Base-by-base conservation (phyloP, 192 early-diverging fungal species). In the Thamnidium elegans region DNA sequence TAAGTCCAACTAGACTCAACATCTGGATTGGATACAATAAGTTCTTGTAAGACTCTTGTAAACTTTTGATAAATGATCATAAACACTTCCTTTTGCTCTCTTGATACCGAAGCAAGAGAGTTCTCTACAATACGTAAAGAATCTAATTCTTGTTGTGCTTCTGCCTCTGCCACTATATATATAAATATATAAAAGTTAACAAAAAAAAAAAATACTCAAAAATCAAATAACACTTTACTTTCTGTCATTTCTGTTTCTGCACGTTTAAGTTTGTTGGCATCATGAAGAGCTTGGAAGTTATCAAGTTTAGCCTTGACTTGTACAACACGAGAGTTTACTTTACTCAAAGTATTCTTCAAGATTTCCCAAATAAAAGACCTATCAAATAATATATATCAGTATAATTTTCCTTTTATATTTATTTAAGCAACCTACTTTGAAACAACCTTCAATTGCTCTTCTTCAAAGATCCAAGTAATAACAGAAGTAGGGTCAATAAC, bases 331-430 rank as follows among this genome's bases (percentile, higher is more conserved):
- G 87, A 80, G 44, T 89, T 89, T 52, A 94, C 87, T 75, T 98
- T 98, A 64, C 82, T 81, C 4, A 96, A 65, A 0, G 93, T 94
- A 58, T 89, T 92, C 68, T 83, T 85, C 65, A 97, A 67, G 46
- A 94, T 93, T 72, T 90, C 87, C 94, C 94, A 98, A 39, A 89
- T 58, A 68, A 86, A 86, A 69, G 90, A 91, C 55, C 79, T 81
- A 50, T 32, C 55, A 17, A 30, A 15, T 9, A 4, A 55, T 21
- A 43, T 19, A 50, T 21, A 17, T 53, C 6, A 62, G 31, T 23
- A 36, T n/a, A n/a, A n/a, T n/a, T n/a, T n/a, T n/a, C 34, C 11
- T n/a, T 62, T 26, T 1, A 32, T n/a, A 48, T n/a, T 9, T 45
- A 43, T 23, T 11, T n/a, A 42, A 51, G 7, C 13, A 53, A 47